phyloP scores from a whole-genome alignment of 352 stramenopile species.

The Phytophthora sansomeana region DNA sequence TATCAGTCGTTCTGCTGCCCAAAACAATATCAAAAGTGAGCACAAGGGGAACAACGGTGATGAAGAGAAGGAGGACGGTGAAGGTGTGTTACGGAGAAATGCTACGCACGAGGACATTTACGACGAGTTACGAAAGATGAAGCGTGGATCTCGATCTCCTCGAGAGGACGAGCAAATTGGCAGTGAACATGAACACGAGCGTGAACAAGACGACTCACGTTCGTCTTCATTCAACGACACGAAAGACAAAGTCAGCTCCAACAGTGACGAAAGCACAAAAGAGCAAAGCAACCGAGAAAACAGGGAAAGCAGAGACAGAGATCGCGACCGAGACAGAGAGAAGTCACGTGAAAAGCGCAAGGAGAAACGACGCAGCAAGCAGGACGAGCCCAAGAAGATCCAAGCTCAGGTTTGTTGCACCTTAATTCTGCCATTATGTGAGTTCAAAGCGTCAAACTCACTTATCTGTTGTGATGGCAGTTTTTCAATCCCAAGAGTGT shows the following conservation, averaged over 20 bases:
- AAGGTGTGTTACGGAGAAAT: slow-evolving; percentile 29
- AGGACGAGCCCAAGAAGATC: slow-evolving; percentile 77
- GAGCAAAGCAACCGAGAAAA: slow-evolving; percentile 25
- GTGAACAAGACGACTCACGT: slow-evolving; percentile 26
- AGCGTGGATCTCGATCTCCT: slow-evolving; percentile 40
- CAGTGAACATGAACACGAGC: slow-evolving; percentile 16
- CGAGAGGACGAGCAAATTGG: slow-evolving; percentile 35
- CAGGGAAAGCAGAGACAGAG: slow-evolving; percentile 18
- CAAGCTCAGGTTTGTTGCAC: slow-evolving; percentile 51
- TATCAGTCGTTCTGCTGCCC: not conserved
- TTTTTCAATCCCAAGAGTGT: slow-evolving; percentile 89
- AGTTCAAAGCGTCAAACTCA: too few species aligned
- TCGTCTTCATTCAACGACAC: slow-evolving; percentile 31
- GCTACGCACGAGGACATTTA: slow-evolving; percentile 59
- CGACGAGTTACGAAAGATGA: slow-evolving; percentile 66
- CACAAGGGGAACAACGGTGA: slow-evolving; percentile 27
- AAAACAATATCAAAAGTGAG: slow-evolving; percentile 31
- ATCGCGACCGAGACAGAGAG: slow-evolving; percentile 37
- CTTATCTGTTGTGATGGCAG: slow-evolving; percentile 28
- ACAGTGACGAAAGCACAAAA: slow-evolving; percentile 47
- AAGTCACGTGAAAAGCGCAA: slow-evolving; percentile 60
- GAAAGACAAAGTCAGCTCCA: slow-evolving; percentile 33
- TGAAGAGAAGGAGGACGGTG: slow-evolving; percentile 36
- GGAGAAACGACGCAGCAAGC: slow-evolving; percentile 62
- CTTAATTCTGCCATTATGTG: not conserved